These are phyloP conservation scores for Alternaria postmessia DNA, from an alignment of 2,329 filamentous ascomycete genomes.

Conservation along the genomic window DNA sequence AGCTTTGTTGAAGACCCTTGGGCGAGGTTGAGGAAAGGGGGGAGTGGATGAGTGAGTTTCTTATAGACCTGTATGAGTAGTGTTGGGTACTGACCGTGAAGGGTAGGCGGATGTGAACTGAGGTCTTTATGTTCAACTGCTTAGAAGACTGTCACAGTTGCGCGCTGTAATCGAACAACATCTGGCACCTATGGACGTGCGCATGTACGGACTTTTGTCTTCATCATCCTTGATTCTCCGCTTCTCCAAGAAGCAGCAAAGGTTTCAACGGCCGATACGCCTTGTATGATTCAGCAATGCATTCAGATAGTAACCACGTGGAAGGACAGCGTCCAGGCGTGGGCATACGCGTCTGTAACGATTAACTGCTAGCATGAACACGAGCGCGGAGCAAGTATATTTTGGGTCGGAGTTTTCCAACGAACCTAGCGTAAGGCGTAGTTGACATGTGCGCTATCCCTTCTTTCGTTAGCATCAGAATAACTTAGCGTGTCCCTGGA, in stretches of 20 bases:
- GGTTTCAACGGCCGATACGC: too few species aligned
- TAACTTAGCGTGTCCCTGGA: constrained; percentile 1
- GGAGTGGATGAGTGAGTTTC: neutral
- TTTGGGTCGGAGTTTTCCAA: neutral
- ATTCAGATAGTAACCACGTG: too few species aligned
- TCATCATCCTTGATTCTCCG: too few species aligned
- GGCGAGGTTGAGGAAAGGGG: constrained; percentile 48
- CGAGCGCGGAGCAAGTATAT: neutral
- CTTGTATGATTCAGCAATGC: too few species aligned
- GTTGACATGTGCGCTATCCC: constrained; percentile 19
- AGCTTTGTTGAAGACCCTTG: constrained; percentile 78
- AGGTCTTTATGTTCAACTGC: too few species aligned
- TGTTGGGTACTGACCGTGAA: neutral
- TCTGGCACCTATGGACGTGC: too few species aligned
- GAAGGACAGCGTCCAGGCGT: neutral
- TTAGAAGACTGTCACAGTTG: too few species aligned
- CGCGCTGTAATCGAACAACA: too few species aligned
- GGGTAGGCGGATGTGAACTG: too few species aligned
- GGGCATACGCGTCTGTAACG: neutral
- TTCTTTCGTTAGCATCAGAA: constrained; percentile 7
- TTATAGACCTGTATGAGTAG: neutral
- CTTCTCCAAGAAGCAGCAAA: too few species aligned
- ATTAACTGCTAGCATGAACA: neutral
- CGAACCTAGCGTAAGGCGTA: constrained; percentile 11
- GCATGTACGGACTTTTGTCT: too few species aligned